Percentiles rank a stretch among this genome's conserved stretches.
These are phyloP conservation scores for Eucalyptus leucophloia DNA, from an alignment of 345 rosid species.

Conservation along the genomic window DNA sequence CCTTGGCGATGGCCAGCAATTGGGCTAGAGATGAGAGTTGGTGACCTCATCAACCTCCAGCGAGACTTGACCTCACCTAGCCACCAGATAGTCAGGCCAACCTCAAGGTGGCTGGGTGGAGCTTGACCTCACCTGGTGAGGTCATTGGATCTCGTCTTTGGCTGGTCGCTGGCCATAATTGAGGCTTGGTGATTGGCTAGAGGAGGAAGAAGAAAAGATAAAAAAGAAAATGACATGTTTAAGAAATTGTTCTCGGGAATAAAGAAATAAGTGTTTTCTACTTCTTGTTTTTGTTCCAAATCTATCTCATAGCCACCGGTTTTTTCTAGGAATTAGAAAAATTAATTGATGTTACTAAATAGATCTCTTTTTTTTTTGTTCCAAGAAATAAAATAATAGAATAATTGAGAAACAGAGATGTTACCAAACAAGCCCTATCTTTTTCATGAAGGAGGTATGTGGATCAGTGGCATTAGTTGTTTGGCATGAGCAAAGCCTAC, in stretches of 20 bases:
- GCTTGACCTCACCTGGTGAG: no score
- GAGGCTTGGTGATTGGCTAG: fast-evolving
- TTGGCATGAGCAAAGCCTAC: neutral
- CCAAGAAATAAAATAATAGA: fast-evolving
- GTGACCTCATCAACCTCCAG: fast-evolving
- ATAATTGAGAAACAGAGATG: fast-evolving
- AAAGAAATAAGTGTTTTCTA: no score
- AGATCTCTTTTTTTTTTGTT: no score
- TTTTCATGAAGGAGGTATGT: neutral
- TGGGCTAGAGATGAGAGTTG: no score
- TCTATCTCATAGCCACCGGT: fast-evolving
- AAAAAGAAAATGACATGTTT: no score
- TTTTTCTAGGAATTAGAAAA: no score
- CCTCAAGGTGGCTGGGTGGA: no score
- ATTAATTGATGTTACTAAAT: no score
- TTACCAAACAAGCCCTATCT: neutral
- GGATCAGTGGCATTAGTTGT: neutral
- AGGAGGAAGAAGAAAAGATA: no score
- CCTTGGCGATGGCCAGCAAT: fast-evolving
- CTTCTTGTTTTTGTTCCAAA: fast-evolving
- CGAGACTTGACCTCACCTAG: fast-evolving
- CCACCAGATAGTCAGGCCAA: no score
- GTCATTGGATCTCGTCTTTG: fast-evolving
- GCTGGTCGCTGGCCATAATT: no score
- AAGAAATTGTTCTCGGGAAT: no score